Percentiles rank a stretch among this genome's conserved stretches.
Evolutionary conservation across 2,329 filamentous ascomycete species (phyloP).

Genomic region (Cladosporium velox): DNA sequence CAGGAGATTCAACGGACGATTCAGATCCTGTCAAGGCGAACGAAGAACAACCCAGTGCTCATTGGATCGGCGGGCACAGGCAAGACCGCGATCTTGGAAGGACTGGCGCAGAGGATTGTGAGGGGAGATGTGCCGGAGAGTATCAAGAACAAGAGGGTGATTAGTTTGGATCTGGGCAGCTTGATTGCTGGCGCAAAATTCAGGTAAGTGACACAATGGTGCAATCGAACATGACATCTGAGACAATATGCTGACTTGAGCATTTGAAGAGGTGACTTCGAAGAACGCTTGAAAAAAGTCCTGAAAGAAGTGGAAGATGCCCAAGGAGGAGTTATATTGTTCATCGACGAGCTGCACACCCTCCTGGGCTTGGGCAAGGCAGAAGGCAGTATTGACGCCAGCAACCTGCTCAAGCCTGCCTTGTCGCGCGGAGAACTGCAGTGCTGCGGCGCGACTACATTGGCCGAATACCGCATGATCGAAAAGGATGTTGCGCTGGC

Average conservation of each 20-base stretch:
- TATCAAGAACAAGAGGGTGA: conserved; percentile 89
- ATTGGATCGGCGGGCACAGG: conserved; percentile 89
- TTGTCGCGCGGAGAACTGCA: conserved; percentile 91
- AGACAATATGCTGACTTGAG: not conserved
- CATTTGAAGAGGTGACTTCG: conserved; percentile 74
- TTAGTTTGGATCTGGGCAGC: conserved; percentile 83
- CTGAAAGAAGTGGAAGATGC: conserved; percentile 89
- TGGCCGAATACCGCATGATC: conserved; percentile 88
- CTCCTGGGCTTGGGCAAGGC: conserved; percentile 90
- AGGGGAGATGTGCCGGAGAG: conserved; percentile 92
- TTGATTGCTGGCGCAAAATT: conserved; percentile 96
- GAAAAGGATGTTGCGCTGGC: conserved; percentile 96
- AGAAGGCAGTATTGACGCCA: conserved; percentile 94
- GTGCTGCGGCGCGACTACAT: conserved; percentile 90
- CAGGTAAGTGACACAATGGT: conserved; percentile 27
- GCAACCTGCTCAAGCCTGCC: conserved; percentile 90
- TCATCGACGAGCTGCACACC: conserved; percentile 92
- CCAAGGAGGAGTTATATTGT: conserved; percentile 85
- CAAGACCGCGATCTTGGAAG: conserved; percentile 92
- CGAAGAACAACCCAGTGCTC: conserved; percentile 95
- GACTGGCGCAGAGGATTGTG: conserved; percentile 85
- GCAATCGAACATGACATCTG: not conserved
- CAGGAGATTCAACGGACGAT: conserved; percentile 91
- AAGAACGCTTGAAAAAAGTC: conserved; percentile 88
- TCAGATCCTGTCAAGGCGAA: conserved; percentile 86